Base-by-base conservation (phyloP, 106 monocot species). In the Dactylorhiza incarnata region DNA sequence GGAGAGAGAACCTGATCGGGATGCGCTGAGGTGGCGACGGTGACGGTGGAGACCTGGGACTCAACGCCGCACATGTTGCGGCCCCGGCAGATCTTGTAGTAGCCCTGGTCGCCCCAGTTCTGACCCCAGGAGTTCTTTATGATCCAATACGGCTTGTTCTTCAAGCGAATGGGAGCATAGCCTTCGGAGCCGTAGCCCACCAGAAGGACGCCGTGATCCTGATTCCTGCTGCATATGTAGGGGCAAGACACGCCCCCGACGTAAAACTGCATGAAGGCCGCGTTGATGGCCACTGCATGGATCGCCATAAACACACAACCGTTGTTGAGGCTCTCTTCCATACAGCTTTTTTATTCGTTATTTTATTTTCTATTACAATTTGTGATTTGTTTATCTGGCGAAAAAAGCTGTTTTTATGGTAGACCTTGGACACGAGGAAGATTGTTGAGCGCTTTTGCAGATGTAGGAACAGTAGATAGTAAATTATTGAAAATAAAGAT, bases 71-170 rank as follows among this genome's bases (percentile, higher is more conserved):
- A 95, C 9, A 92, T 81, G 73, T 95, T 92, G 44, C 76, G 91
- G 12, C 92, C 95, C 78, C 87, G 85, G 83, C 95, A 95, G 72
- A 95, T 89, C 86, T 83, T 89, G 77, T 92, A 95, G 84, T 95
- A 95, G 37, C 95, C 95, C 4, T 83, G 63, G 76, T 95, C 89
- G 14, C 95, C 95, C 95, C 95, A 95, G 47, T n/a, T 84, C 77
- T 95, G 84, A 9, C 95, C 95, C 95, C 95, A 95, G 2, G 95
- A 95, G 84, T 95, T 95, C 87, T 95, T 95, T 63, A 95, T 89
- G 85, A 95, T 89, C 95, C 95, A 95, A 76, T 83, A 95, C 43
- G 95, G 92, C 74, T 92, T 95, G 0, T 92, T 84, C 86, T 92
- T 95, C 9, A 92, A 52, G 24, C 95, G 92, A 66, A 95, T 88